A percentile compares a stretch with the other conserved stretches of the same genome.
Conservation (phyloP, 768 basidiomycete species). For the Termitomyces sp. region DNA sequence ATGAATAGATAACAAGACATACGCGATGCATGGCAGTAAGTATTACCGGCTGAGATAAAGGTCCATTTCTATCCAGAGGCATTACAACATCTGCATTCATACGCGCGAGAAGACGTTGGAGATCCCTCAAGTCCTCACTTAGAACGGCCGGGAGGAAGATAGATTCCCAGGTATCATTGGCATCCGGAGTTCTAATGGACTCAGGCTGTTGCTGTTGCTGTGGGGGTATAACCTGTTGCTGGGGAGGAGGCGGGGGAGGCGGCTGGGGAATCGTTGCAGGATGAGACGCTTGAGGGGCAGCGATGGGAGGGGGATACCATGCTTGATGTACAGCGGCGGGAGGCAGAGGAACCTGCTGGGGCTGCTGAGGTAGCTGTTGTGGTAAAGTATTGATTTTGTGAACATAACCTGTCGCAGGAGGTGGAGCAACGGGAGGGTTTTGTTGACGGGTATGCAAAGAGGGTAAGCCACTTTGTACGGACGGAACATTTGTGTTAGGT, state of each 20-base stretch:
- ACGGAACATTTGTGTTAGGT: slow-evolving; percentile 33
- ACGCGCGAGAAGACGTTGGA: slow-evolving; percentile 66
- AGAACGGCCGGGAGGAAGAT: slow-evolving; percentile 73
- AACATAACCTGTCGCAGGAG: slow-evolving; percentile 32
- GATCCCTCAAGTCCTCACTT: slow-evolving; percentile 67
- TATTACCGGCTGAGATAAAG: slow-evolving; percentile 80
- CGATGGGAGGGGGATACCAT: slow-evolving; percentile 65
- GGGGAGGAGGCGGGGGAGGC: slow-evolving; percentile 30
- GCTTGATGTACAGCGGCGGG: slow-evolving; percentile 36
- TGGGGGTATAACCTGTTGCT: slow-evolving; percentile 44
- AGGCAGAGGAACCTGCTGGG: slow-evolving; percentile 23
- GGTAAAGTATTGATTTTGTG: slow-evolving; percentile 32
- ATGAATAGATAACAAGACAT: slow-evolving; percentile 23
- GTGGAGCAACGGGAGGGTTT: slow-evolving; percentile 33
- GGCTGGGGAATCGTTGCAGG: slow-evolving; percentile 67
- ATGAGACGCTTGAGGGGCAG: slow-evolving; percentile 79
- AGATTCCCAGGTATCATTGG: slow-evolving; percentile 58
- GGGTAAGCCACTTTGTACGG: slow-evolving; percentile 29
- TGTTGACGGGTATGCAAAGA: slow-evolving; percentile 38
- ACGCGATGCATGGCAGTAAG: slow-evolving; percentile 81
- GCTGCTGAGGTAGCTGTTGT: slow-evolving; percentile 30
- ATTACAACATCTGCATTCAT: slow-evolving; percentile 79
- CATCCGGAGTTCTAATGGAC: slow-evolving; percentile 4
- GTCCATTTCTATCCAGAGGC: slow-evolving; percentile 63
- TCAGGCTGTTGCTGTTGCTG: slow-evolving; percentile 8